Conservation (phyloP, 768 basidiomycete genomes). For the Russula dissimulans region DNA sequence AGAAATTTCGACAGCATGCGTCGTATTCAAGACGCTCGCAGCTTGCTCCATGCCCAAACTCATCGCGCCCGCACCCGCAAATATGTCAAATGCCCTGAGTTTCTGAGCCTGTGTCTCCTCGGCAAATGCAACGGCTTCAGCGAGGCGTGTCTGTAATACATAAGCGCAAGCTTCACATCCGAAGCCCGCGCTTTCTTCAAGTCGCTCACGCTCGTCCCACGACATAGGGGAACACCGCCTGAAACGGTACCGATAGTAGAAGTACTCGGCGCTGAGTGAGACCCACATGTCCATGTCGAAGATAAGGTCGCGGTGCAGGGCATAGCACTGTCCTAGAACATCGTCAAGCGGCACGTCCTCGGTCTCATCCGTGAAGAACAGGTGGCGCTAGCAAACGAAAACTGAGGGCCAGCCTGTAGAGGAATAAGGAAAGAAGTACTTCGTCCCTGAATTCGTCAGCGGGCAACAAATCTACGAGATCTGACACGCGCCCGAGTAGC, state of each 20-base stretch:
- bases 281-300: conserved; percentile 17
- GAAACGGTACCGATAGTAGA: conserved; percentile 47
- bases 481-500: conserved; percentile 42
- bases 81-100: conserved; percentile 34
- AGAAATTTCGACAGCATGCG: conserved; percentile 63
- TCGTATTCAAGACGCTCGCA: conserved; percentile 44
- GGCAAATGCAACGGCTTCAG: conserved; percentile 23
- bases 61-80: conserved; percentile 50
- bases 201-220: conserved; percentile 30
- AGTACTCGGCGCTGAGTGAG: conserved; percentile 38
- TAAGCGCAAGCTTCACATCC: conserved; percentile 40
- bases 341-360: conserved; percentile 27
- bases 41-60: conserved; percentile 46
- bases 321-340: conserved; percentile 42
- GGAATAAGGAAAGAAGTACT: conserved; percentile 28
- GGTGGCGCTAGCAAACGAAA: conserved; percentile 38
- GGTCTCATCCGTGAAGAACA: conserved; percentile 49
- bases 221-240: conserved; percentile 16
- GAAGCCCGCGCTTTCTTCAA: conserved; percentile 31
- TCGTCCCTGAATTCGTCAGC: conserved; percentile 41
- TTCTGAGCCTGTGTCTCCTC: conserved; percentile 21
- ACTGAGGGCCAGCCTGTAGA: not conserved
- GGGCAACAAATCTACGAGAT: conserved; percentile 34
- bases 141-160: conserved; percentile 20
- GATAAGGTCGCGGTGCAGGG: conserved; percentile 31